These are phyloP conservation scores for Taxawa tesnikishii DNA, from an alignment of 2,329 filamentous ascomycete genomes.

Conservation along the genomic window DNA sequence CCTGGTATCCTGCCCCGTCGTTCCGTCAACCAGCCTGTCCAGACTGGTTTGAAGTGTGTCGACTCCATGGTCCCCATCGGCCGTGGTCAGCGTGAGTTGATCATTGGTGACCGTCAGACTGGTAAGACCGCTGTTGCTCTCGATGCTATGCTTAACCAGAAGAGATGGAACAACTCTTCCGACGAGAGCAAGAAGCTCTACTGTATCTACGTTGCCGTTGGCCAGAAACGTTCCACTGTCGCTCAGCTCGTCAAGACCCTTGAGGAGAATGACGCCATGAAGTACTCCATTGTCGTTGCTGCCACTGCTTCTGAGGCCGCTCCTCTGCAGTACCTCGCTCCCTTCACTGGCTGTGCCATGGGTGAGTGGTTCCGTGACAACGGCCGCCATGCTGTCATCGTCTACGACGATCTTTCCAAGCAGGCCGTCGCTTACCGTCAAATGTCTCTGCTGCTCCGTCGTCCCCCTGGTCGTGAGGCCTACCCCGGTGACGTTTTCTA, in stretches of 20 bases:
- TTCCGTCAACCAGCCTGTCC: conserved; percentile 96
- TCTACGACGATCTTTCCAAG: conserved; percentile 95
- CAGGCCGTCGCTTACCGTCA: conserved; percentile 88
- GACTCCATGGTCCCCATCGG: conserved; percentile 99
- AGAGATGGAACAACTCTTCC: conserved; percentile 79
- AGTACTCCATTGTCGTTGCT: conserved; percentile 88
- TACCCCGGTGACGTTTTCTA: conserved; percentile 99
- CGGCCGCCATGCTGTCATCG: conserved; percentile 77
- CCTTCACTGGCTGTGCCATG: conserved; percentile 66
- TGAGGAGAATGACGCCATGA: conserved; percentile 99
- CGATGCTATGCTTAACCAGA: conserved; percentile 98
- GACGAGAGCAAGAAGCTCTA: conserved; percentile 98
- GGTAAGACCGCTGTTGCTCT: conserved; percentile 98
- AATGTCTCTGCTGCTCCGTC: conserved; percentile 96
- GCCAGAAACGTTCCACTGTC: conserved; percentile 98
- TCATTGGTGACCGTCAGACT: conserved; percentile 99
- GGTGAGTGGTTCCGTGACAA: conserved; percentile 70
- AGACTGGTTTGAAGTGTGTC: conserved; percentile 98
- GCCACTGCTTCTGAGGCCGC: conserved; percentile 96
- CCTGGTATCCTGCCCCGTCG: conserved; percentile 93
- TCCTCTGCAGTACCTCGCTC: conserved; percentile 85
- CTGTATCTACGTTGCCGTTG: conserved; percentile 98
- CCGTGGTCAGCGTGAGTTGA: conserved; percentile 99
- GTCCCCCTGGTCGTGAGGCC: conserved; percentile 96
- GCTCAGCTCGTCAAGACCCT: conserved; percentile 99